Percentiles rank a stretch among this genome's conserved stretches.
Conservation (phyloP, 2,329 filamentous ascomycete species). For the Plenodomus tracheiphilus region DNA sequence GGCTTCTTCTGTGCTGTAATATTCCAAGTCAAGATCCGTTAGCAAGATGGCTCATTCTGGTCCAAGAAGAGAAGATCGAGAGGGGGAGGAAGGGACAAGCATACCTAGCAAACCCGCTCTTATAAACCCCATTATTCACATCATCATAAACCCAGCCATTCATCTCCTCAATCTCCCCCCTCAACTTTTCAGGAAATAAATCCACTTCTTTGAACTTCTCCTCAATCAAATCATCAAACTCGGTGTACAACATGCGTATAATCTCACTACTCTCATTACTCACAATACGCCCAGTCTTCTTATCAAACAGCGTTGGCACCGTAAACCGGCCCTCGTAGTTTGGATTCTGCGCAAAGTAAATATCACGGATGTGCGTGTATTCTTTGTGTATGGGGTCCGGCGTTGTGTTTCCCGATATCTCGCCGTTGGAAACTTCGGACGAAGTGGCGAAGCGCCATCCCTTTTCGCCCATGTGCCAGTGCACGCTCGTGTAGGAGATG, state of each 20-base stretch:
- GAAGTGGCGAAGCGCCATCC: slow-evolving; percentile 82
- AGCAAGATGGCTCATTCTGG: not conserved
- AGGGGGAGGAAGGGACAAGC: slow-evolving; percentile 10
- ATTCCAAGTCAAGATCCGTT: not conserved
- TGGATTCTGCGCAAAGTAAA: slow-evolving; percentile 77
- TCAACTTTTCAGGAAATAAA: slow-evolving; percentile 50
- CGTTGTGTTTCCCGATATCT: slow-evolving; percentile 57
- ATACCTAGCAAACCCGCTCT: slow-evolving; percentile 56
- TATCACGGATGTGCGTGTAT: slow-evolving; percentile 73
- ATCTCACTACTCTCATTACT: slow-evolving; percentile 94
- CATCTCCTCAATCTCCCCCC: slow-evolving; percentile 52
- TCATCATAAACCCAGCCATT: slow-evolving; percentile 59
- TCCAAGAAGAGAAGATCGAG: not conserved
- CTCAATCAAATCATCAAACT: slow-evolving; percentile 67
- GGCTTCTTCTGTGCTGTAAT: slow-evolving; percentile 48
- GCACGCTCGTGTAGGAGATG: slow-evolving; percentile 78
- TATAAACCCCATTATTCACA: slow-evolving; percentile 58
- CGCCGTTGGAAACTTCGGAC: slow-evolving; percentile 51
- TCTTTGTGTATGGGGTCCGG: slow-evolving; percentile 68
- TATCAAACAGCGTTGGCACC: slow-evolving; percentile 85
- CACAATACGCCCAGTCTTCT: slow-evolving; percentile 73
- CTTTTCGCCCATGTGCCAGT: slow-evolving; percentile 81
- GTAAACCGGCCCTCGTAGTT: slow-evolving; percentile 81
- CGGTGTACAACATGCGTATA: slow-evolving; percentile 82
- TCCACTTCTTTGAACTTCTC: slow-evolving; percentile 50